Evolutionary conservation across 2,329 filamentous ascomycete species (phyloP).

Genomic region (Nemania sp.): DNA sequence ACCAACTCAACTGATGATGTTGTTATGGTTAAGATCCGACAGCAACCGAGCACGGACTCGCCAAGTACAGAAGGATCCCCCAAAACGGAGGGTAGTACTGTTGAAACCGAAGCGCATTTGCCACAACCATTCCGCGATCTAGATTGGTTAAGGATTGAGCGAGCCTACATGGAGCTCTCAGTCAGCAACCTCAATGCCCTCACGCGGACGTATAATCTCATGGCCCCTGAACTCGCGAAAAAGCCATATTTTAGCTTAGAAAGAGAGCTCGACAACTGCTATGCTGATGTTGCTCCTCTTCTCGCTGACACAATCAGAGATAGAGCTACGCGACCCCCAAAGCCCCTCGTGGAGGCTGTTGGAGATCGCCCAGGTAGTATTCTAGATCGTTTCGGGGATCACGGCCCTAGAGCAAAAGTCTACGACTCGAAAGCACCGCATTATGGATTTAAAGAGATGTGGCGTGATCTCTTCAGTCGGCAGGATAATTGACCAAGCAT

Average conservation of each 20-base stretch:
- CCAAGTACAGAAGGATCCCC: constrained; percentile 15
- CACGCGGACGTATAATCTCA: constrained; percentile 91
- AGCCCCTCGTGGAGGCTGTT: constrained; percentile 56
- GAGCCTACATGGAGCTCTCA: constrained; percentile 79
- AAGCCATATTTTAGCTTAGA: constrained; percentile 91
- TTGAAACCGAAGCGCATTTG: constrained; percentile 50
- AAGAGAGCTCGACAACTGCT: constrained; percentile 84
- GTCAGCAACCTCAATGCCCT: constrained; percentile 83
- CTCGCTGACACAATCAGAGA: constrained; percentile 79
- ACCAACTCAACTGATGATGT: constrained; percentile 62
- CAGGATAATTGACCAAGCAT: constrained; percentile 20
- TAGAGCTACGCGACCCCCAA: constrained; percentile 66
- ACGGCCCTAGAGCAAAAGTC: constrained; percentile 67
- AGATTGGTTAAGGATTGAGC: constrained; percentile 79
- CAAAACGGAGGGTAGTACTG: not conserved
- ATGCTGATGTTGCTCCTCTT: constrained; percentile 84
- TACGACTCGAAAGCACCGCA: constrained; percentile 79
- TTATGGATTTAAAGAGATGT: constrained; percentile 91
- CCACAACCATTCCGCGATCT: constrained; percentile 80
- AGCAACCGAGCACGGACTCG: constrained; percentile 46
- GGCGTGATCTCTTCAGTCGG: constrained; percentile 77
- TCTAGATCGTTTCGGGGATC: constrained; percentile 69
- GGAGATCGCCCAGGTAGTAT: constrained; percentile 62
- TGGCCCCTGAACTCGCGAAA: constrained; percentile 91
- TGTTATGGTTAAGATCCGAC: constrained; percentile 60